These are phyloP conservation scores for Psophocarpus tetragonolobus DNA, from an alignment of 306 rosid species.

Conservation along the genomic window DNA sequence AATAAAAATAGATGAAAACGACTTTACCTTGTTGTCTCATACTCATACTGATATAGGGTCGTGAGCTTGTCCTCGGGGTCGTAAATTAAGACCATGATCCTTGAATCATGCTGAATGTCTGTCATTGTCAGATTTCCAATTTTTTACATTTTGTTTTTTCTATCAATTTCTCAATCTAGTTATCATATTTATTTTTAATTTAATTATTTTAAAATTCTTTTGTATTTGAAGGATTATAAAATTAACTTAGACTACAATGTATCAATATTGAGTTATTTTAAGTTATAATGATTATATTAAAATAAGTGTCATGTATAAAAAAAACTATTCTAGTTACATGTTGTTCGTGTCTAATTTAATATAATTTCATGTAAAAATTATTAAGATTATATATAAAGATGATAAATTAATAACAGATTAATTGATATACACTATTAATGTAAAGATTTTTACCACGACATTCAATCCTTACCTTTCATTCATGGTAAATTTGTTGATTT, in stretches of 20 bases:
- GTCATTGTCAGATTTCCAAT: constrained; percentile 11
- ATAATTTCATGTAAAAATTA: not conserved
- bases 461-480: too few relatives aligned
- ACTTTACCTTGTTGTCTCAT: not conserved
- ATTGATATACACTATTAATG: too few relatives aligned
- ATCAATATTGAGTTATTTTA: not conserved
- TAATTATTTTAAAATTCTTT: not conserved
- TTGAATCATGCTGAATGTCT: constrained; percentile 45
- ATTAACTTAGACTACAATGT: too few relatives aligned
- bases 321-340: not conserved
- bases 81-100: constrained; percentile 36
- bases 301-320: not conserved
- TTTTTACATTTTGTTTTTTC: not conserved
- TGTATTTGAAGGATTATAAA: too few relatives aligned
- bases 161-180: not conserved
- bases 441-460: too few relatives aligned
- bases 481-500: too few relatives aligned
- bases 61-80: constrained; percentile 7
- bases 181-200: not conserved
- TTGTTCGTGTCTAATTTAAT: not conserved
- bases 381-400: too few relatives aligned
- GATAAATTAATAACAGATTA: too few relatives aligned
- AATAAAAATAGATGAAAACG: constrained; percentile 12
- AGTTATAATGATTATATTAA: not conserved
- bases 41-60: not conserved